Evolutionary conservation across 805 yeast species (phyloP), one percentile per base, ranked within the genome.

Genomic region (Martiniozyma abietophila): DNA sequence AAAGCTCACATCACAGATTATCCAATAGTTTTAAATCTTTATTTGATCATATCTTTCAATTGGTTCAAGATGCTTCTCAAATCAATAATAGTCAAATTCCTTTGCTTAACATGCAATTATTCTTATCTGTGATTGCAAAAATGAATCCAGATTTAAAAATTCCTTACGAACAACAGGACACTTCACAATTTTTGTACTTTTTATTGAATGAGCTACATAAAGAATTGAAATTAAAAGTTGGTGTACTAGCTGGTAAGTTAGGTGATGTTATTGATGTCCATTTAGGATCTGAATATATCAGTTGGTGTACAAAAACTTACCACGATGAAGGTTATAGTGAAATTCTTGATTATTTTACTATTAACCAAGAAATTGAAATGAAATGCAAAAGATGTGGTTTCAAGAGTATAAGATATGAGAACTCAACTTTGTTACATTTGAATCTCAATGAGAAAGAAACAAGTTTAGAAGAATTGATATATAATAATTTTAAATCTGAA

Each of bases 111-210:
- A n/a, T n/a, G n/a, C n/a, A n/a, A n/a, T n/a, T n/a, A n/a, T 80
- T 81, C 46, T 42, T 58, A 17, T 43, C 47, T 12, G 34, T 51
- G 2, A 61, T 80, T 27, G 65, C 75, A 29, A 53, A 62, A 2
- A 48, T 79, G 16, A 73, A 79, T 43, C 86, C 86, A 0, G 83
- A 77, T 46, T 65, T 80, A 35, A 60, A 63, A 42, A 78, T 81
- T 9, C 89, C 89, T 0, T 55, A 67, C 44, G 84, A 79, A 46
- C 94, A 82, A 47, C 92, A 82, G 49, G 94, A 82, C 52, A 77
- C 88, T 2, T 85, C 81, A 35, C 92, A 82, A 46, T 80, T 80
- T 47, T 54, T 82, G 28, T 64, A 80, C 51, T 72, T 80, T 40
- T 43, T 80, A 8, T 56, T 81, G 42, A 88, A 78, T 48, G 65